Conservation (phyloP, 371 early-diverging fungal genomes). For the Rhizopus sp. region DNA sequence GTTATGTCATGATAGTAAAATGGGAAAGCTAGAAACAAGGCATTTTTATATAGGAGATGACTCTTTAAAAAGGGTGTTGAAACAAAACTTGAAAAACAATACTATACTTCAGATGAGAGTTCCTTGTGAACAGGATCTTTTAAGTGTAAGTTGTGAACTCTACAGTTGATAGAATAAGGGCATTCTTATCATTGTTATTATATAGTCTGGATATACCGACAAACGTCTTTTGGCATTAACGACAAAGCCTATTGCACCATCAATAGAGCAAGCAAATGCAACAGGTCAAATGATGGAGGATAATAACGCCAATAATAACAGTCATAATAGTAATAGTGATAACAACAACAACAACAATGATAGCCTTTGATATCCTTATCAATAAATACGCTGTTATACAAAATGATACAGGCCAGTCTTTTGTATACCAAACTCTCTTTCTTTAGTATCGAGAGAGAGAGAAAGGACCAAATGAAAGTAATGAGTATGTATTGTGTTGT, state of each 20-base stretch:
- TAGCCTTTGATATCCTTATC: no score
- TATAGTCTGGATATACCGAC: conserved; percentile 50
- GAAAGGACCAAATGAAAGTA: not conserved
- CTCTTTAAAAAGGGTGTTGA: conserved; percentile 29
- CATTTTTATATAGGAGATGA: conserved; percentile 20
- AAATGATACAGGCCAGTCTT: no score
- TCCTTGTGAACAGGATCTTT: conserved; percentile 35
- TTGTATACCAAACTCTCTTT: no score
- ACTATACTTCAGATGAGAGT: conserved; percentile 36
- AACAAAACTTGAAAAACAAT: conserved; percentile 30
- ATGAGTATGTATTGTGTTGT: not conserved
- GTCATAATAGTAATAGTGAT: not conserved
- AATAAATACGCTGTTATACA: no score
- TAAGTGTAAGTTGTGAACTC: conserved; percentile 11
- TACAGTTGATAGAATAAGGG: conserved; percentile 15
- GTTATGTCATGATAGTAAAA: conserved; percentile 13
- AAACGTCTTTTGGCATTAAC: conserved; percentile 40
- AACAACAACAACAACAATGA: no score
- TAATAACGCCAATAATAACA: not conserved
- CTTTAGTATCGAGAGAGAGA: not conserved
- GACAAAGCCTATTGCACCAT: conserved; percentile 17
- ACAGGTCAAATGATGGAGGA: not conserved
- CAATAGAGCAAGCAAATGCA: not conserved
- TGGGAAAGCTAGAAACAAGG: conserved; percentile 9
- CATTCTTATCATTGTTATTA: conserved; percentile 25